Conservation (phyloP, 1,284 basidiomycete genomes). For the Kalmanozyma brasiliensis region DNA sequence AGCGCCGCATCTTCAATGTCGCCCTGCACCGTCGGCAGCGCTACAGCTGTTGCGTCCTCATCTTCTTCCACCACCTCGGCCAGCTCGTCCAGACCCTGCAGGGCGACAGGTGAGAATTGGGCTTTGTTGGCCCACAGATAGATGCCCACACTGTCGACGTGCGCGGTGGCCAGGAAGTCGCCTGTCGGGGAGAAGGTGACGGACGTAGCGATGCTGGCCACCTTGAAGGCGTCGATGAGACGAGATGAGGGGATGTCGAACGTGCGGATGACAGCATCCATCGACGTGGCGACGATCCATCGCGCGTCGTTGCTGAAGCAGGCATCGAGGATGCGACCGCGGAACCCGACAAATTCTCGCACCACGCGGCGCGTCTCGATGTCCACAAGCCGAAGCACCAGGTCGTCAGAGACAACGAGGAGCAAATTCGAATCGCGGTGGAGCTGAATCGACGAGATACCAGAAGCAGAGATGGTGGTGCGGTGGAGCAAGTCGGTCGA, state of each 20-base stretch:
- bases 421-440: conserved; percentile 89
- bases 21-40: conserved; percentile 49
- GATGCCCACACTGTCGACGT: conserved; percentile 92
- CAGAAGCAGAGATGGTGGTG: conserved; percentile 76
- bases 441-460: conserved; percentile 78
- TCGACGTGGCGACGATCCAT: conserved; percentile 87
- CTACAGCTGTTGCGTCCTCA: conserved; percentile 16
- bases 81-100: conserved; percentile 81
- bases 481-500: conserved; percentile 77
- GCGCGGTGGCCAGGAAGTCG: conserved; percentile 94
- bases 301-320: conserved; percentile 89
- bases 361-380: conserved; percentile 89
- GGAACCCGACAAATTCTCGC: conserved; percentile 76
- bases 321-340: conserved; percentile 59
- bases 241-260: conserved; percentile 94
- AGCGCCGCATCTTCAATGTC: conserved; percentile 73
- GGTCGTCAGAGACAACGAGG: conserved; percentile 85
- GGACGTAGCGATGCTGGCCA: conserved; percentile 87
- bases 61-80: conserved; percentile 72
- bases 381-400: conserved; percentile 84
- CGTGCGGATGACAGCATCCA: conserved; percentile 92
- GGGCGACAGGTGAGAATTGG: conserved; percentile 86
- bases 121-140: conserved; percentile 97
- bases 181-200: conserved; percentile 92
- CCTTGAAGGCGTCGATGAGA: conserved; percentile 90